These are phyloP conservation scores for Stemphylium beticola DNA, from an alignment of 2,329 filamentous ascomycete genomes.

Conservation along the genomic window DNA sequence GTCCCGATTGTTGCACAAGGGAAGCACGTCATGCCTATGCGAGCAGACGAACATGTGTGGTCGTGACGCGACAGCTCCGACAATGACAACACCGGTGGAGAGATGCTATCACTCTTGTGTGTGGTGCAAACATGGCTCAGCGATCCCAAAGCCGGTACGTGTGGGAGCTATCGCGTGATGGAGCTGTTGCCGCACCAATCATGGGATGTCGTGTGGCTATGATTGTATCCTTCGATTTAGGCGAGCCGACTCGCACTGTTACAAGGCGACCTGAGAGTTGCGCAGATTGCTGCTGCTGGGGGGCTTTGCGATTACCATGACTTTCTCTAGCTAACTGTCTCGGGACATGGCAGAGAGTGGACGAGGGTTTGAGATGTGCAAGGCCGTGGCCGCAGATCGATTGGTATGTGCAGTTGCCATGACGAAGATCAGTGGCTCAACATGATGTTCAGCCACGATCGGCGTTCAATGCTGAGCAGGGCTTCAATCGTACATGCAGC, in stretches of 20 bases:
- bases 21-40: conserved; percentile 18
- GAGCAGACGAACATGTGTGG: conserved; percentile 4
- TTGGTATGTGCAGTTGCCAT: neutral
- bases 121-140: conserved; percentile 3
- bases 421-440: conserved; percentile 1
- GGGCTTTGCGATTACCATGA: neutral
- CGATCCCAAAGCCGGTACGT: neutral
- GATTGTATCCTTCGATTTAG: neutral
- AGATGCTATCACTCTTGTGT: neutral
- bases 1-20: conserved; percentile 16
- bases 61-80: conserved; percentile 2
- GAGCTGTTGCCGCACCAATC: neutral
- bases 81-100: neutral
- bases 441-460: conserved; percentile 6
- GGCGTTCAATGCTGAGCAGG: neutral
- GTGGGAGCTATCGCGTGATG: neutral
- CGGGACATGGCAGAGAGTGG: neutral
- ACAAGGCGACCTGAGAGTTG: neutral
- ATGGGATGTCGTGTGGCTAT: neutral
- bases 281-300: neutral
- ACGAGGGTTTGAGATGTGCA: neutral
- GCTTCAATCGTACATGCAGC: conserved; percentile 1
- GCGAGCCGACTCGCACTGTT: neutral
- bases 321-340: neutral
- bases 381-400: neutral